phyloP scores from a whole-genome alignment of 768 basidiomycete species.

The Lanmaoa rubissima region DNA sequence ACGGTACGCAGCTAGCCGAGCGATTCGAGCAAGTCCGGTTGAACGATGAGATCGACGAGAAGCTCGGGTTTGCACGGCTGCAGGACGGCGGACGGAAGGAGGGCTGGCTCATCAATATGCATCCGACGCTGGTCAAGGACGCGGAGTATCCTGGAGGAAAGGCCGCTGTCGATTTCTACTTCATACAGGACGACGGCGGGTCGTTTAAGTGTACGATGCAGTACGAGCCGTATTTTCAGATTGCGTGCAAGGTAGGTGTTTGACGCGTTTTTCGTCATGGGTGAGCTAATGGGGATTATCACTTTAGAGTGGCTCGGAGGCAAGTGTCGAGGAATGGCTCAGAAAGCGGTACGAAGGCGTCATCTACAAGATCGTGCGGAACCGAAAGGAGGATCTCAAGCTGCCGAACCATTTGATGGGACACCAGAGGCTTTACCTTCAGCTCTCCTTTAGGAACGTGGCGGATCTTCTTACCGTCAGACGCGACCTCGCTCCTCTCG shows the following conservation, averaged over 20 bases:
- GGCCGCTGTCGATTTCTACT: conserved; percentile 94
- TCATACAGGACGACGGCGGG: conserved; percentile 94
- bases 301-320: conserved; percentile 76
- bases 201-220: conserved; percentile 93
- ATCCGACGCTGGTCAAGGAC: conserved; percentile 91
- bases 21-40: conserved; percentile 76
- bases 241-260: conserved; percentile 77
- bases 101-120: conserved; percentile 99
- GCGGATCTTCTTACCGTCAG: conserved; percentile 85
- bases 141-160: conserved; percentile 79
- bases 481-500: conserved; percentile 86
- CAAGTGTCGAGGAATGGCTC: conserved; percentile 92
- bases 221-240: conserved; percentile 94
- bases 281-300: not conserved
- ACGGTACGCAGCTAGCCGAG: conserved; percentile 84
- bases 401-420: conserved; percentile 96
- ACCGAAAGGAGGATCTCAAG: conserved; percentile 91
- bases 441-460: conserved; percentile 90
- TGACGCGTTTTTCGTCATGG: conserved; percentile 16
- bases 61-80: conserved; percentile 80
- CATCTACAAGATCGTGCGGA: conserved; percentile 72
- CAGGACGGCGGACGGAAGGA: conserved; percentile 76
- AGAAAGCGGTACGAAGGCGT: conserved; percentile 90
- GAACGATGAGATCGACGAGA: conserved; percentile 89
- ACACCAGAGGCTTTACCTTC: conserved; percentile 85